Percentiles rank a stretch among this genome's conserved stretches.
phyloP scores from a whole-genome alignment of 176 grass and related monocot species.

The Neostapfia colusana region DNA sequence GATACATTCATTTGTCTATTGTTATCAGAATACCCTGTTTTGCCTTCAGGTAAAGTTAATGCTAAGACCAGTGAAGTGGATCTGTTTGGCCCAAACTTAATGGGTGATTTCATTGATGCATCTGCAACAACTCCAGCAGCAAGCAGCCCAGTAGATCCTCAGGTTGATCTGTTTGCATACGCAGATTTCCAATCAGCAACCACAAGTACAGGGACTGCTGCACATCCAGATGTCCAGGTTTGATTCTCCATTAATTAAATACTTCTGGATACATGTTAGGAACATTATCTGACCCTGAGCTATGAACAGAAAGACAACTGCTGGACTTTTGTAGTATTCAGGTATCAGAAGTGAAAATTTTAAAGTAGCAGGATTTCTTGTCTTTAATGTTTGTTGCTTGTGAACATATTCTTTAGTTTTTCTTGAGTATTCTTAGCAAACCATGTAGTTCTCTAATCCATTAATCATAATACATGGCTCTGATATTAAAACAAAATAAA shows the following conservation, averaged over 20 bases:
- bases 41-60: conserved; percentile 57
- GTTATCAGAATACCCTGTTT: conserved; percentile 7
- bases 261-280: conserved; percentile 15
- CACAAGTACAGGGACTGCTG: conserved; percentile 43
- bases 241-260: conserved; percentile 23
- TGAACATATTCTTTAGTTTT: conserved; percentile 9
- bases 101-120: conserved; percentile 68
- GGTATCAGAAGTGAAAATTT: neutral
- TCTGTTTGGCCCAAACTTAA: conserved; percentile 83
- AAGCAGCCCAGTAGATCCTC: conserved; percentile 47
- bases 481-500: conserved; percentile 9
- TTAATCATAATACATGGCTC: conserved; percentile 14
- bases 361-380: neutral
- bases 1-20: neutral
- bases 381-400: neutral
- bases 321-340: neutral
- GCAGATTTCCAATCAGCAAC: conserved; percentile 79
- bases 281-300: neutral
- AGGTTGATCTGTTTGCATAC: conserved; percentile 88
- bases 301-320: conserved; percentile 2
- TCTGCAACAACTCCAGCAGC: conserved; percentile 46
- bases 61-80: conserved; percentile 51
- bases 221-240: conserved; percentile 57
- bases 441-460: conserved; percentile 20
- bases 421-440: neutral